Conservation (phyloP, 2,329 filamentous ascomycete species). For the Colletotrichum kahawae region DNA sequence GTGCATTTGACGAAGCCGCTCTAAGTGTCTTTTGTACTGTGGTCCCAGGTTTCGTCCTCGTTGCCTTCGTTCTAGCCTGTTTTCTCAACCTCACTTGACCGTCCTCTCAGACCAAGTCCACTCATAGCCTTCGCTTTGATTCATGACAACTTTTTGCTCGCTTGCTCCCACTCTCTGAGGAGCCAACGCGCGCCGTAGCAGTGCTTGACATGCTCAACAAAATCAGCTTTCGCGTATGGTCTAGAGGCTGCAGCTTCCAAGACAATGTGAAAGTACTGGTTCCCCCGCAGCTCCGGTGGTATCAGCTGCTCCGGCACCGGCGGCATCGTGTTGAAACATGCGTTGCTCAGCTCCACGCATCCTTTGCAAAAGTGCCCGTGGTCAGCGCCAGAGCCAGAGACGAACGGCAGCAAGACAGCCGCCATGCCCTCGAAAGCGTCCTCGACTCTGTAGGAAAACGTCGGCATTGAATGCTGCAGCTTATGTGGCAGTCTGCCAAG, state of each 20-base stretch:
- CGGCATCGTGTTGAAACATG: neutral
- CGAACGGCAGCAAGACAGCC: slow-evolving; percentile 29
- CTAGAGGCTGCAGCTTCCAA: neutral
- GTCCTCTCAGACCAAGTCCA: neutral
- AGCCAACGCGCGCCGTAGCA: slow-evolving; percentile 26
- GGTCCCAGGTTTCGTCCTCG: neutral
- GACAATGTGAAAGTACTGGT: slow-evolving; percentile 15
- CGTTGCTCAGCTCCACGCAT: slow-evolving; percentile 14
- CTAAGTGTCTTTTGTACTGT: neutral
- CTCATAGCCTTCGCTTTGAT: neutral
- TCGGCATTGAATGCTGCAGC: neutral
- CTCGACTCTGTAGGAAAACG: neutral
- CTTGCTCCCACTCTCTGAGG: neutral
- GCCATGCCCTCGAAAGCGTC: slow-evolving; percentile 30
- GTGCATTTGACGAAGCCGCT: neutral
- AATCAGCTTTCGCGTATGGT: slow-evolving; percentile 20
- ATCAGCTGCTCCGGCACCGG: neutral
- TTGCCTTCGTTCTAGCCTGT: no score
- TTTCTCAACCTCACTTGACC: no score
- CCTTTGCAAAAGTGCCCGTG: slow-evolving; percentile 28
- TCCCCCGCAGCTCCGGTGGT: neutral
- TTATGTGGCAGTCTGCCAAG: neutral
- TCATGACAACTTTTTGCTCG: neutral
- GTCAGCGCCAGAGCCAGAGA: slow-evolving; percentile 23
- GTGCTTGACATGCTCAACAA: slow-evolving; percentile 25